These are phyloP conservation scores for Erysiphe neolycopersici DNA, from an alignment of 2,329 filamentous ascomycete species.

Conservation along the genomic window DNA sequence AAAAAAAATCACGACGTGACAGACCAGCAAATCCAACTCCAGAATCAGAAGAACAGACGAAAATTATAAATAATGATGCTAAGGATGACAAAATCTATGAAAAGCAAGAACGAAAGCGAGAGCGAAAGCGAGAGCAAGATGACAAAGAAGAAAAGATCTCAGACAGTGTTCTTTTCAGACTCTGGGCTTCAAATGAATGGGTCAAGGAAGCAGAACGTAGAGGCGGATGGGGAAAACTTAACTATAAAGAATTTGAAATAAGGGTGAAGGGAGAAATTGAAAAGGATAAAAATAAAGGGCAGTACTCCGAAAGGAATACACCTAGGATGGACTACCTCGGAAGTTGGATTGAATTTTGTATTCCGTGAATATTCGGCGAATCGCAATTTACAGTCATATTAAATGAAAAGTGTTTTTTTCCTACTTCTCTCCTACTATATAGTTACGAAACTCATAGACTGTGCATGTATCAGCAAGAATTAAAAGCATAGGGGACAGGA, in stretches of 20 bases:
- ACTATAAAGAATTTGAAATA: slow-evolving; percentile 51
- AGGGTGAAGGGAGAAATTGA: slow-evolving; percentile 30
- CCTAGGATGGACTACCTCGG: slow-evolving; percentile 45
- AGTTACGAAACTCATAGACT: too few relatives aligned
- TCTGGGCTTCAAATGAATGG: slow-evolving; percentile 7
- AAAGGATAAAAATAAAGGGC: slow-evolving; percentile 29
- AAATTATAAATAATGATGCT: background rate
- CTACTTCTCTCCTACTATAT: too few relatives aligned
- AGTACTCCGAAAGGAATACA: background rate
- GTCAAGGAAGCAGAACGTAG: slow-evolving; percentile 33
- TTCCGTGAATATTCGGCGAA: slow-evolving; percentile 17
- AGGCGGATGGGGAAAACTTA: slow-evolving; percentile 58
- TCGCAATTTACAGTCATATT: too few relatives aligned
- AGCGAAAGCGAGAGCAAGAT: background rate
- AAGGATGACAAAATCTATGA: background rate
- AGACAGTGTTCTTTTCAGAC: slow-evolving; percentile 4
- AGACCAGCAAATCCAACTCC: background rate
- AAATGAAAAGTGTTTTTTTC: too few relatives aligned
- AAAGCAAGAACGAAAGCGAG: background rate
- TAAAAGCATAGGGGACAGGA: too few relatives aligned
- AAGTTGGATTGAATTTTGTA: slow-evolving; percentile 70
- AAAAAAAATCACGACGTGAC: background rate
- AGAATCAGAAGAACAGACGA: background rate
- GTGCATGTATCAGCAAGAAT: too few relatives aligned
- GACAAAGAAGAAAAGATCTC: background rate